These are phyloP conservation scores for Trichopus zeylanicus DNA, from an alignment of 116 monocot genomes.

Conservation along the genomic window DNA sequence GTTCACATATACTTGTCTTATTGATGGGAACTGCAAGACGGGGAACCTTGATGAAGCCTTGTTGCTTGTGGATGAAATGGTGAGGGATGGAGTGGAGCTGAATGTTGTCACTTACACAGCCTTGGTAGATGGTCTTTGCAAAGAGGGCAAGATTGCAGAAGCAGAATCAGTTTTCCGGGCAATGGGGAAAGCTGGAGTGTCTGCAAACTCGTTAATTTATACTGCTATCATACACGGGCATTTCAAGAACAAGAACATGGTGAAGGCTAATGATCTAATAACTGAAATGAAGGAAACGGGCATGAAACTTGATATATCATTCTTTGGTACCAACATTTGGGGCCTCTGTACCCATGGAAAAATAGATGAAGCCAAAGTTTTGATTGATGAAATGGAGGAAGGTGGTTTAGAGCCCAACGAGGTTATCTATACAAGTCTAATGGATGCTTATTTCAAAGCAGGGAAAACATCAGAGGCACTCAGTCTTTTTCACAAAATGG, in stretches of 20 bases:
- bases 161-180: slow-evolving; percentile 56
- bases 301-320: slow-evolving; percentile 39
- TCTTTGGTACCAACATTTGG: slow-evolving; percentile 61
- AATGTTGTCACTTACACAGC: slow-evolving; percentile 73
- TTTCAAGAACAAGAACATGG: slow-evolving; percentile 44
- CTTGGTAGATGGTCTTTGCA: slow-evolving; percentile 73
- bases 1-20: slow-evolving; percentile 66
- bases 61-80: slow-evolving; percentile 53
- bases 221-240: slow-evolving; percentile 68
- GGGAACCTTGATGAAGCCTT: slow-evolving; percentile 56
- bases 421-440: slow-evolving; percentile 64
- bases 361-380: slow-evolving; percentile 37
- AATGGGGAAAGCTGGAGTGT: slow-evolving; percentile 38
- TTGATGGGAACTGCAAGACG: slow-evolving; percentile 65
- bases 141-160: slow-evolving; percentile 50
- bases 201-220: slow-evolving; percentile 47
- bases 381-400: slow-evolving; percentile 44
- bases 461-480: slow-evolving; percentile 62
- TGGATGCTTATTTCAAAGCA: slow-evolving; percentile 60
- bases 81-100: slow-evolving; percentile 35
- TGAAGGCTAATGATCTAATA: slow-evolving; percentile 37
- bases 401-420: slow-evolving; percentile 52
- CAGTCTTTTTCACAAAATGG: slow-evolving; percentile 46
- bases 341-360: slow-evolving; percentile 59
- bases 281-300: slow-evolving; percentile 56